Percentiles rank a stretch among this genome's conserved stretches.
Conservation (phyloP, 495 filamentous ascomycete genomes). For the Talaromyces thailandensis region DNA sequence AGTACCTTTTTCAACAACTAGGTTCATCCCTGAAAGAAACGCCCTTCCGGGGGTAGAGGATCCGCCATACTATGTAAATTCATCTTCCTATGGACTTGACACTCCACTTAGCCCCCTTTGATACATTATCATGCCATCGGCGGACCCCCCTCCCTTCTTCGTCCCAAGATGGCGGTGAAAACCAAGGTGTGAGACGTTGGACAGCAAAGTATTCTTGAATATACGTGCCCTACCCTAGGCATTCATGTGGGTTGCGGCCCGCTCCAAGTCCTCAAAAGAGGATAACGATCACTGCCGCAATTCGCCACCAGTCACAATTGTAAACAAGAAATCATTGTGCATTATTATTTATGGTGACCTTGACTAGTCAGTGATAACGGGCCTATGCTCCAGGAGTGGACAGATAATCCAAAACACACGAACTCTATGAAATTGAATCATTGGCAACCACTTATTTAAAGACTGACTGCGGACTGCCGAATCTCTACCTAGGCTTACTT, state of each 20-base stretch:
- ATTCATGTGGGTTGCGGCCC: background rate
- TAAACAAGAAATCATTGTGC: background rate
- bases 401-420: background rate
- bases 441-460: background rate
- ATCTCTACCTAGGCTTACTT: background rate
- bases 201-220: conserved; percentile 3
- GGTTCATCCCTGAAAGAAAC: conserved; percentile 7
- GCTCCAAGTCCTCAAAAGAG: background rate
- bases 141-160: background rate
- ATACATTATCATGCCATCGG: background rate
- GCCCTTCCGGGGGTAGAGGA: background rate
- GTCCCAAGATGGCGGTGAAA: background rate
- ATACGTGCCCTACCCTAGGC: background rate
- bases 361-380: background rate
- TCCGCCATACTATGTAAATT: background rate
- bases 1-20: background rate
- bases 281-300: conserved; percentile 10
- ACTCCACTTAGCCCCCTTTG: background rate
- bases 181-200: background rate
- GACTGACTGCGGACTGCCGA: background rate
- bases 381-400: background rate
- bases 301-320: conserved; percentile 8
- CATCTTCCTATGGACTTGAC: background rate
- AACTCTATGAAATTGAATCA: background rate
- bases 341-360: background rate